Percentiles rank a stretch among this genome's conserved stretches.
Evolutionary conservation across 177 flowering plant species (phyloP).

Genomic region (Vitis hybrid): DNA sequence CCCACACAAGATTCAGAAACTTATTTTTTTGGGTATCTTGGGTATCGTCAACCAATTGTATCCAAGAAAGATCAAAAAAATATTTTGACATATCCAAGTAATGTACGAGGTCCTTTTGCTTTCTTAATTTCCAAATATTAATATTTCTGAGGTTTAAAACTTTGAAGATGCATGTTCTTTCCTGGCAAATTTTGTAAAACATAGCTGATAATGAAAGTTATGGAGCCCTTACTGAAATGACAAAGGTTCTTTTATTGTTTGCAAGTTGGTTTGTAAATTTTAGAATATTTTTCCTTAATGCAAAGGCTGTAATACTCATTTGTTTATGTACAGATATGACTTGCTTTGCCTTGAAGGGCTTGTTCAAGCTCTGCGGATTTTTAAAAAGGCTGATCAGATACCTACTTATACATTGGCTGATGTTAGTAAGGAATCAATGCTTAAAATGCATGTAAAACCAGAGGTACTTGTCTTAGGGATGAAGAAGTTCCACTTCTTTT

Average conservation of each 20-base stretch:
- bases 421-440: slow-evolving; percentile 52
- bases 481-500: background rate
- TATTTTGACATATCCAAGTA: too few relatives aligned
- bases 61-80: background rate
- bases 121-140: background rate
- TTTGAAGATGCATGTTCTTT: background rate
- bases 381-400: slow-evolving; percentile 50
- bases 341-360: slow-evolving; percentile 97
- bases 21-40: too few relatives aligned
- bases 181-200: too few relatives aligned
- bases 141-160: background rate
- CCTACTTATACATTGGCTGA: slow-evolving; percentile 58
- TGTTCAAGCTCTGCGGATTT: slow-evolving; percentile 79
- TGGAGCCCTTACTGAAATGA: too few relatives aligned
- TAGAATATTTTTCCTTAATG: background rate
- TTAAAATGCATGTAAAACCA: slow-evolving; percentile 78
- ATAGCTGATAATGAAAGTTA: too few relatives aligned
- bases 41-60: too few relatives aligned
- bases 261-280: background rate
- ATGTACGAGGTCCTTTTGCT: background rate
- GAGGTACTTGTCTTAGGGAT: slow-evolving; percentile 48
- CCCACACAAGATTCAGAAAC: too few relatives aligned
- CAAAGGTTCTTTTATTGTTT: too few relatives aligned
- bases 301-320: background rate
- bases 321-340: slow-evolving; percentile 61